Evolutionary conservation across 1,284 basidiomycete genomes (phyloP).

Genomic region (Rhodotorula mucilaginosa): DNA sequence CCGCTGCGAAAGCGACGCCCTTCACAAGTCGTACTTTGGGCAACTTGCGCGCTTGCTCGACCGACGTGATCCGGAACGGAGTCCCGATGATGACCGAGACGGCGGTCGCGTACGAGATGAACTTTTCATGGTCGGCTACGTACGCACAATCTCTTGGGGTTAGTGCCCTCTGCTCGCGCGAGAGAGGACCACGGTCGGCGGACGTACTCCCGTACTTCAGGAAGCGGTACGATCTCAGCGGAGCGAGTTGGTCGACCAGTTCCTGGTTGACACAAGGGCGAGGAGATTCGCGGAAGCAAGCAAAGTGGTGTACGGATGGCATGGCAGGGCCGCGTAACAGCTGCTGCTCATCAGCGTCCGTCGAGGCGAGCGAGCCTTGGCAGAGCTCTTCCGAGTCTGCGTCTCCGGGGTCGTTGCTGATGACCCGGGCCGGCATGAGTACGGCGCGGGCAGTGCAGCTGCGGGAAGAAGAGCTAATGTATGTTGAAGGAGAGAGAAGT

Average conservation of each 20-base stretch:
- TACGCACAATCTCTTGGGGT: no score
- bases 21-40: constrained; percentile 16
- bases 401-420: neutral
- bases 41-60: constrained; percentile 28
- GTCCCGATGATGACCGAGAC: constrained; percentile 38
- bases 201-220: constrained; percentile 12
- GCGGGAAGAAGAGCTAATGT: no score
- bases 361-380: no score
- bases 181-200: no score
- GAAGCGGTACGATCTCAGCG: constrained; percentile 18
- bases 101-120: constrained; percentile 35
- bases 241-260: constrained; percentile 21
- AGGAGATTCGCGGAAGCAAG: constrained; percentile 15
- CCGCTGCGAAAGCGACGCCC: neutral
- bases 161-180: no score
- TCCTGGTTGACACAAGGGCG: constrained; percentile 31
- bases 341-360: neutral
- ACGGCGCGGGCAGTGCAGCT: no score
- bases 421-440: neutral
- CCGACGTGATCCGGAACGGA: constrained; percentile 33
- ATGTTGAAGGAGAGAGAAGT: no score
- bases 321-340: neutral
- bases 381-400: no score
- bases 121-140: constrained; percentile 10
- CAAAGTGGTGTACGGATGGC: neutral